Evolutionary conservation across 2,329 filamentous ascomycete species (phyloP), one percentile per base, ranked within the genome.

Genomic region (Phyllosticta citribraziliensis): DNA sequence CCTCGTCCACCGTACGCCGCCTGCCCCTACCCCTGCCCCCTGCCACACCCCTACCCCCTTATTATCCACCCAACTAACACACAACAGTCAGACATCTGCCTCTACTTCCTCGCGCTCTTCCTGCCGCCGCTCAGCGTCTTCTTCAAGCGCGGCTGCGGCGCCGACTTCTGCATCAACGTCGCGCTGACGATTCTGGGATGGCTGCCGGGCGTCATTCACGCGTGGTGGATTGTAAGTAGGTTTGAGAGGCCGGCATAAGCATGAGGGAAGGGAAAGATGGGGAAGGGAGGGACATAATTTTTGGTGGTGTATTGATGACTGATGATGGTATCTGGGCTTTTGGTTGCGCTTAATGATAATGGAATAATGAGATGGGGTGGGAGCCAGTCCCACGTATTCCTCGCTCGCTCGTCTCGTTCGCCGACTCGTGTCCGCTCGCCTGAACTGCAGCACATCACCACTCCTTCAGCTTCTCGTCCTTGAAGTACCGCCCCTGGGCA

Each of bases 81-180:
- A 22, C 27, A 11, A 19, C 33, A 70, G 69, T 60, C 64, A 56
- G 65, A 66, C 33, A 58, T 71, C 20, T 65, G 66, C 17, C 67
- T 71, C 61, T 72, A 72, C 65, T 70, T 72, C 61, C 63, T 72
- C 58, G 70, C 67, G 2, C 66, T 72, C 50, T 70, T 66, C 59
- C 12, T 77, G 1, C 76, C 76, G 20, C 75, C 75, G 8, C 61
- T 77, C 1, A 70, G 75, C 6, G 75, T 77, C 20, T 72, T 75
- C 60, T 62, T 77, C 19, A 71, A 73, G 59, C 67, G 69, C 3
- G 75, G 74, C 33, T 76, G 74, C 59, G 68, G 68, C 25, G 69
- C 68, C 6, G 74, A 77, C 55, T 66, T 78, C 24, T 60, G 75
- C 20, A 77, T 77, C 64, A 77, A 77, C 63, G 73, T 78, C 51